These are phyloP conservation scores for Babesia gibsoni DNA, from an alignment of 169 alveolate species.

Conservation along the genomic window DNA sequence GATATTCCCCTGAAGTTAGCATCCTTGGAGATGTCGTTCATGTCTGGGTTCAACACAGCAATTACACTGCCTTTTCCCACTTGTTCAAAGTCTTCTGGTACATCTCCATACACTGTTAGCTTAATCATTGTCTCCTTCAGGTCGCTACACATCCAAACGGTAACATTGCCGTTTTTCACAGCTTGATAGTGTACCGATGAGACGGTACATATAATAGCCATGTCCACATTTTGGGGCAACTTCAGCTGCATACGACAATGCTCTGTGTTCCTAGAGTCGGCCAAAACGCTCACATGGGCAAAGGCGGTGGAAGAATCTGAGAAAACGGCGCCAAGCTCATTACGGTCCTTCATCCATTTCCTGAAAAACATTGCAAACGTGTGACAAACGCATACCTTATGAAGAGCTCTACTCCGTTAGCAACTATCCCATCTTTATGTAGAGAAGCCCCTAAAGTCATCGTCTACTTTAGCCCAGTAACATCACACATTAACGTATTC, in stretches of 20 bases:
- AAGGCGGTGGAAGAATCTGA: constrained; percentile 48
- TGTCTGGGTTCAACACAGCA: constrained; percentile 62
- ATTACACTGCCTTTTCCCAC: constrained; percentile 38
- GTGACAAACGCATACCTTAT: constrained; percentile 13
- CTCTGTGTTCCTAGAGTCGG: constrained; percentile 29
- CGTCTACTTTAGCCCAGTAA: background rate
- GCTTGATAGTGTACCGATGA: constrained; percentile 16
- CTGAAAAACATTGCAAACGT: constrained; percentile 3
- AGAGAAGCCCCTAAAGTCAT: background rate
- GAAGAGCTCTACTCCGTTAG: constrained; percentile 52
- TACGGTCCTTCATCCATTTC: constrained; percentile 46
- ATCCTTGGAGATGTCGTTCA: constrained; percentile 15
- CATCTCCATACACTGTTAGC: constrained; percentile 16
- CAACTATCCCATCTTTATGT: constrained; percentile 39
- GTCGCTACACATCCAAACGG: constrained; percentile 58
- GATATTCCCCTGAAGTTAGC: constrained; percentile 24
- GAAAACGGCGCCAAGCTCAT: constrained; percentile 37
- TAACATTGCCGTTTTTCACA: constrained; percentile 4
- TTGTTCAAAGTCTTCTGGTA: constrained; percentile 8
- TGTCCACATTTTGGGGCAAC: constrained; percentile 29
- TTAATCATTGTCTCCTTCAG: constrained; percentile 27
- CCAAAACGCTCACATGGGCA: constrained; percentile 36
- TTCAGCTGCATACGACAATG: constrained; percentile 57
- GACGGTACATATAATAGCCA: constrained; percentile 54
- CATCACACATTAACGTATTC: background rate